Conservation (phyloP, 163 green algal species). For the Prototheca cutis region DNA sequence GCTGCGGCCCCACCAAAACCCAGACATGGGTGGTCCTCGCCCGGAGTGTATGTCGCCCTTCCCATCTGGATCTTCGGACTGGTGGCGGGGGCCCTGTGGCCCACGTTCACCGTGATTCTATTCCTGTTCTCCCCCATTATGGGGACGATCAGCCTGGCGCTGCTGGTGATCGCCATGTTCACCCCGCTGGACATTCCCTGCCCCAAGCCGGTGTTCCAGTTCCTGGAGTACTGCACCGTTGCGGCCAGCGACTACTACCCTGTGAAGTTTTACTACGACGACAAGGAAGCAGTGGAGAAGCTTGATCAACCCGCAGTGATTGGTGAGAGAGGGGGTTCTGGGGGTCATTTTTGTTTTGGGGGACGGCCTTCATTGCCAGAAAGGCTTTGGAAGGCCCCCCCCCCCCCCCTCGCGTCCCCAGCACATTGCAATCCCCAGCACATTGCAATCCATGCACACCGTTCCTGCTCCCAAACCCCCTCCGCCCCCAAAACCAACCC, state of each 20-base stretch:
- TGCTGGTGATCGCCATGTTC: slow-evolving; percentile 4
- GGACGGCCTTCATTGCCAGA: no score
- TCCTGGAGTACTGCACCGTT: slow-evolving; percentile 6
- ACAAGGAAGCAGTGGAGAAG: not conserved
- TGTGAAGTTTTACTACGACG: slow-evolving; percentile 7
- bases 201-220: not conserved
- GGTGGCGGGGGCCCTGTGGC: slow-evolving; percentile 1
- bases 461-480: not conserved
- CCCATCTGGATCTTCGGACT: slow-evolving; percentile 12
- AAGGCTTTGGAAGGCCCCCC: no score
- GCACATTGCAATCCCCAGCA: no score
- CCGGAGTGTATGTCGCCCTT: slow-evolving; percentile 1
- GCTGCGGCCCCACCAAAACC: no score
- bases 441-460: no score
- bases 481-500: not conserved
- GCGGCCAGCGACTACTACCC: slow-evolving; percentile 13
- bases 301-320: slow-evolving; percentile 7
- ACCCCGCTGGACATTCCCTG: slow-evolving; percentile 7
- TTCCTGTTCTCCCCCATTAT: not conserved
- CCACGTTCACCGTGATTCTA: not conserved
- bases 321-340: not conserved
- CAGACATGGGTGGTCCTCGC: not conserved
- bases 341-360: no score
- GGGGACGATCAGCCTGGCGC: not conserved
- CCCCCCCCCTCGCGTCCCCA: no score